Evolutionary conservation across 768 basidiomycete species (phyloP).

Genomic region (Naganishia vaughanmartiniae): DNA sequence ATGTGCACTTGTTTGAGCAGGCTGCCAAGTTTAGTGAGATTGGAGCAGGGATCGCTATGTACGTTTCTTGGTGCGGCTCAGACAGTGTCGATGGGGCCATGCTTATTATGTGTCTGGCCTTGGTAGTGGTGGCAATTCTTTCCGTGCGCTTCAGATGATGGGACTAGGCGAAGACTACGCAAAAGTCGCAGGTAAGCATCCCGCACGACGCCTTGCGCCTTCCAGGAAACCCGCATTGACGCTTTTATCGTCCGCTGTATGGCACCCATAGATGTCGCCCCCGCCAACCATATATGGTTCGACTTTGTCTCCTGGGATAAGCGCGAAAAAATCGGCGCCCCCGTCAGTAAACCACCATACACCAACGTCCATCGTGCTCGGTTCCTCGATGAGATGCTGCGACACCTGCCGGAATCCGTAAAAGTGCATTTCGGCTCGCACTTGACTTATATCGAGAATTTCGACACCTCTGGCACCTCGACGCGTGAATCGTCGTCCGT

Average conservation of each 20-base stretch:
- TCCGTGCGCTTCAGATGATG: constrained; percentile 23
- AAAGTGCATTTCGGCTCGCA: constrained; percentile 9
- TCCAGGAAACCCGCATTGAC: no score
- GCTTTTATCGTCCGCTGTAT: no score
- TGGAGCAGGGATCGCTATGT: constrained; percentile 22
- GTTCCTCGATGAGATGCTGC: constrained; percentile 22
- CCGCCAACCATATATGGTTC: constrained; percentile 8
- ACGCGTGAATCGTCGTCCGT: neutral
- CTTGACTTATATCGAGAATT: constrained; percentile 13
- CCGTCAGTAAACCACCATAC: constrained; percentile 24
- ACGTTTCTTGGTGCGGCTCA: neutral
- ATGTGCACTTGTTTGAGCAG: constrained; percentile 29
- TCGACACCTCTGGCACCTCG: neutral
- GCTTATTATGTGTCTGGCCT: no score
- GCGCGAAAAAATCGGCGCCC: constrained; percentile 18
- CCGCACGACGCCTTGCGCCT: no score
- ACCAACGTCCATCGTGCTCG: constrained; percentile 17
- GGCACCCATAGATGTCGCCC: neutral
- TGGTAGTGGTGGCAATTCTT: constrained; percentile 13
- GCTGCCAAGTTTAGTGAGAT: constrained; percentile 23
- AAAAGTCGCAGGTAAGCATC: constrained; percentile 9
- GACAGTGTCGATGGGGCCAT: neutral
- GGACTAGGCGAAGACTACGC: constrained; percentile 18
- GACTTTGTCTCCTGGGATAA: constrained; percentile 14
- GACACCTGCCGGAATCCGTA: constrained; percentile 4